These are phyloP conservation scores for Urostyla sp. DNA, from an alignment of 73 alveolate species.

Conservation along the genomic window DNA sequence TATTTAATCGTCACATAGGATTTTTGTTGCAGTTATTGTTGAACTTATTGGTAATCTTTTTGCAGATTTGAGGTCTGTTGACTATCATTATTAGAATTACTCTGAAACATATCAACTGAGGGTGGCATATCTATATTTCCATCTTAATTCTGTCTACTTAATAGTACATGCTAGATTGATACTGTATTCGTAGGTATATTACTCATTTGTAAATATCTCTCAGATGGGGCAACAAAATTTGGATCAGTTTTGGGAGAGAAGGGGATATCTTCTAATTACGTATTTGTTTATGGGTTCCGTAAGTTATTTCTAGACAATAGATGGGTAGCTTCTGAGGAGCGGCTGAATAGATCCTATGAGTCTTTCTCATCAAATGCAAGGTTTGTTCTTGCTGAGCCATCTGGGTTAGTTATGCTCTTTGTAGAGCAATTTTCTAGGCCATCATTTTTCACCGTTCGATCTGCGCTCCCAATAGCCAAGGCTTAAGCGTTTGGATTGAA, in stretches of 20 bases:
- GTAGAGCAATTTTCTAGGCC: constrained; percentile 63
- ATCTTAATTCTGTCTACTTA: constrained; percentile 42
- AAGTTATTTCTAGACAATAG: too few species aligned
- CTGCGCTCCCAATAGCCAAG: constrained; percentile 75
- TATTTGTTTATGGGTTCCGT: constrained; percentile 57
- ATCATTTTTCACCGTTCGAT: constrained; percentile 69
- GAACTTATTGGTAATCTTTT: too few species aligned
- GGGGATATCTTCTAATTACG: constrained; percentile 33
- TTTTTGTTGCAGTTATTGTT: too few species aligned
- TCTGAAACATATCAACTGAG: constrained; percentile 39
- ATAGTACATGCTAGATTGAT: constrained; percentile 43
- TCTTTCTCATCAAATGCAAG: constrained; percentile 57
- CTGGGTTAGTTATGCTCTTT: constrained; percentile 43
- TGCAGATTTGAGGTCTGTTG: too few species aligned
- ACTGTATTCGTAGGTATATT: constrained; percentile 24
- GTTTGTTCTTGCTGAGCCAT: constrained; percentile 50
- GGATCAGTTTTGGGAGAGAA: constrained; percentile 39
- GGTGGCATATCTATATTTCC: constrained; percentile 51
- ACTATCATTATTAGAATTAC: too few species aligned
- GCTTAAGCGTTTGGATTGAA: constrained; percentile 72
- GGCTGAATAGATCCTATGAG: constrained; percentile 54
- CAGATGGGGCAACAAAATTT: constrained; percentile 45
- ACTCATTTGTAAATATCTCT: constrained; percentile 35
- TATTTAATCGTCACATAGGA: too few species aligned
- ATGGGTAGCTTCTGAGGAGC: constrained; percentile 62